phyloP scores from a whole-genome alignment of 768 basidiomycete genomes.

The Suillus placidus region DNA sequence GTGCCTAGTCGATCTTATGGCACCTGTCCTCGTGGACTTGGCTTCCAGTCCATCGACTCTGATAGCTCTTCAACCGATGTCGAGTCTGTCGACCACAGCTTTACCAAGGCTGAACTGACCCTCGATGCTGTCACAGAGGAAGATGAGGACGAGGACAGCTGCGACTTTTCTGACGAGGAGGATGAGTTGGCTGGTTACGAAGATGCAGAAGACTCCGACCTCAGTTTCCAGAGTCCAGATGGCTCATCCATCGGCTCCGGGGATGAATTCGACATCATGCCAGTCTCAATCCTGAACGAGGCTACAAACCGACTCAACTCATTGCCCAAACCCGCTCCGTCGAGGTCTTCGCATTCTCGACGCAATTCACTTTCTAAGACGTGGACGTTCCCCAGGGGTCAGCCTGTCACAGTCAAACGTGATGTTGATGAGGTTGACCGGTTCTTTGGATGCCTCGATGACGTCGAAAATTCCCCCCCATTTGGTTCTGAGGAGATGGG shows the following conservation, averaged over 20 bases:
- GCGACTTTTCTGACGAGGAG: slow-evolving; percentile 50
- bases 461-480: slow-evolving; percentile 53
- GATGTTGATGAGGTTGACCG: slow-evolving; percentile 59
- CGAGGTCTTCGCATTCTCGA: slow-evolving; percentile 29
- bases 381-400: slow-evolving; percentile 66
- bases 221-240: slow-evolving; percentile 43
- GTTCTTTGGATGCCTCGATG: slow-evolving; percentile 74
- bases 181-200: slow-evolving; percentile 68
- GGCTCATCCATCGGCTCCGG: slow-evolving; percentile 60
- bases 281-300: slow-evolving; percentile 25
- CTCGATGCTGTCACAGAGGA: slow-evolving; percentile 65
- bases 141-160: slow-evolving; percentile 39
- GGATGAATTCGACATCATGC: slow-evolving; percentile 43
- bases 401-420: slow-evolving; percentile 26
- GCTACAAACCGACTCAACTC: slow-evolving; percentile 8
- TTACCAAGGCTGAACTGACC: slow-evolving; percentile 44
- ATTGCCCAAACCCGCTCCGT: slow-evolving; percentile 19
- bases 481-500: slow-evolving; percentile 51
- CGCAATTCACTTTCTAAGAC: slow-evolving; percentile 58
- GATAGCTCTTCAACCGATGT: slow-evolving; percentile 68
- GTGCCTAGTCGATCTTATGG: slow-evolving; percentile 27
- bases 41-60: slow-evolving; percentile 54
- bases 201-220: slow-evolving; percentile 65
- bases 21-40: slow-evolving; percentile 48
- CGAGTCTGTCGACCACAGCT: slow-evolving; percentile 54